Percentiles rank a stretch among this genome's conserved stretches.
phyloP scores from a whole-genome alignment of 768 basidiomycete genomes.

The Hygrophoropsis aurantiaca region DNA sequence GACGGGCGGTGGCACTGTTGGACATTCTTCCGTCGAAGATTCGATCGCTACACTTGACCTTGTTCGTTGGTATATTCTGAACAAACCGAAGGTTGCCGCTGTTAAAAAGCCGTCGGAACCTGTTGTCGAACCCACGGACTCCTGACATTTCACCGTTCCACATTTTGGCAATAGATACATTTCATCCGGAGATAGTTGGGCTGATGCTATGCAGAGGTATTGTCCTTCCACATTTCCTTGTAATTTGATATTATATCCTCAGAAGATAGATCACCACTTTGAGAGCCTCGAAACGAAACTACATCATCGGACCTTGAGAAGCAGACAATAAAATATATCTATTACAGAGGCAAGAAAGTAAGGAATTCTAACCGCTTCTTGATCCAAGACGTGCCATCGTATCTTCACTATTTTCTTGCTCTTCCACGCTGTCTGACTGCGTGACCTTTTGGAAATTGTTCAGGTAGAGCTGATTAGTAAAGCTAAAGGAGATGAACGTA shows the following conservation, averaged over 20 bases:
- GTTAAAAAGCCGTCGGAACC: no score
- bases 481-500: constrained; percentile 25
- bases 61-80: constrained; percentile 77
- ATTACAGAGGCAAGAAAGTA: constrained; percentile 2
- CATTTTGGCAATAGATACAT: no score
- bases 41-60: constrained; percentile 86
- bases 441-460: constrained; percentile 57
- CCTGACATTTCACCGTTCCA: no score
- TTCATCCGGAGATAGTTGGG: constrained; percentile 13
- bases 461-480: neutral
- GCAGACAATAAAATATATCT: constrained; percentile 10
- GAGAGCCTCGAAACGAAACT: no score
- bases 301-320: constrained; percentile 26
- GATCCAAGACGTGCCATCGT: constrained; percentile 75
- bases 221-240: neutral
- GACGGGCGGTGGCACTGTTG: constrained; percentile 65
- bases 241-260: neutral
- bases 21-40: constrained; percentile 92
- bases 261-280: neutral
- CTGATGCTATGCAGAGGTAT: neutral
- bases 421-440: constrained; percentile 80
- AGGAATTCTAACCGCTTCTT: constrained; percentile 57
- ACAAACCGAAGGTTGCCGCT: constrained; percentile 43
- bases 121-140: no score
- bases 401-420: constrained; percentile 84